Base-by-base conservation (phyloP, 768 basidiomycete species). In the Fistulinella prunicolor region DNA sequence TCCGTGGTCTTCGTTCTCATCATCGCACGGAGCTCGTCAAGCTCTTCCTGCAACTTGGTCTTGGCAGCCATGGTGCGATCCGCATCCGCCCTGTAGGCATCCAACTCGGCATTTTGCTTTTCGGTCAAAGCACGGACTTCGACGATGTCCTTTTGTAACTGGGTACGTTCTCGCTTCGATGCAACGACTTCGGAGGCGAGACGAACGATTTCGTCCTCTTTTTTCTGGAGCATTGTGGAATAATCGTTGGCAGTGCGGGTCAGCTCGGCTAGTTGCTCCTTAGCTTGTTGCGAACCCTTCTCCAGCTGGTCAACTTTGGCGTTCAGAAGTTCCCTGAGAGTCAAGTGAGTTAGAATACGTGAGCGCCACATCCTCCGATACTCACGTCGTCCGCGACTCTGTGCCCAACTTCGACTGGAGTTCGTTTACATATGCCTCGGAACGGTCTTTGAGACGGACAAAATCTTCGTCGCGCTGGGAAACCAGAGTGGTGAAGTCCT, bases 1-100 rank as follows among this genome's bases (percentile, higher is more conserved):
- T 97, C 94, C 21, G 83, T 85, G 0, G 85, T 79, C 65, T 93
- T 96, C 1, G 89, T 87, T 38, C 85, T 83, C 71, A 96, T 80
- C 13, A 89, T 70, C n/a, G 79, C 72, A 7, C 94, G 85, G 8
- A 98, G 74, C 51, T 90, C 86, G 58, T 95, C 94, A 10, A 96
- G 72, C 66, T 96, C 94, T 34, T 75, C 78, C 58, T 90, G 83
- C 3, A 95, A 72, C 58, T 84, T 87, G 22, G 70, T 70, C 22
- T 80, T 81, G 3, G 76, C 69, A 5, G 55, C 56, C 9, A 69
- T 62, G 2, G 71, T 67, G 29, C 77, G 70, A 67, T 84, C 64
- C 63, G 67, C 37, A 40, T 81, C 83, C 26, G 75, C 72, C 47
- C 75, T 81, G 59, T 81, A 81, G 6, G 78, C 77, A 5, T 74